A percentile compares a stretch with the other conserved stretches of the same genome.
Evolutionary conservation across 1,284 basidiomycete genomes (phyloP).

Genomic region (Afroboletus lepidellus): DNA sequence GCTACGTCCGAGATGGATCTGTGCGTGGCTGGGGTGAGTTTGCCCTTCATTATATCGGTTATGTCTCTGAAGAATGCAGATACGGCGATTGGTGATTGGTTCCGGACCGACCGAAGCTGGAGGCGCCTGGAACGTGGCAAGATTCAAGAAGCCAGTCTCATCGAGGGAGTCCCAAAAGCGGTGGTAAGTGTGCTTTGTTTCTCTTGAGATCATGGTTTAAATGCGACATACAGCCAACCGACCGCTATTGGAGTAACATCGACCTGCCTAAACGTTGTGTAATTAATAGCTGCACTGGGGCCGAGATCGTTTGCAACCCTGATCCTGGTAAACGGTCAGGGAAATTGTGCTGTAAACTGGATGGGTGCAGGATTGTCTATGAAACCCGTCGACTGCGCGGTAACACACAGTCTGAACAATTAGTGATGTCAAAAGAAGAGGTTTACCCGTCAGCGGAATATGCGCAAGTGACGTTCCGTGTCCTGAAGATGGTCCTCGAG

Average conservation of each 20-base stretch:
- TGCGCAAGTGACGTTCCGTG: neutral
- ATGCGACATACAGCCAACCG: neutral
- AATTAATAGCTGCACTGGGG: neutral
- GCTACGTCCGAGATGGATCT: neutral
- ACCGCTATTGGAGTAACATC: neutral
- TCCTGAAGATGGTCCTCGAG: neutral
- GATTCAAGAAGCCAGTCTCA: neutral
- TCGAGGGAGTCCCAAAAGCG: neutral
- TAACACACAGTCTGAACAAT: neutral
- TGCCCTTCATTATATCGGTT: neutral
- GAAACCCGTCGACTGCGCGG: neutral
- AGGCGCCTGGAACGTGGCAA: neutral
- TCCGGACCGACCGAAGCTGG: neutral
- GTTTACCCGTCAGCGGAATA: neutral
- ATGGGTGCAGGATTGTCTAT: neutral
- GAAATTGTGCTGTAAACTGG: constrained; percentile 2
- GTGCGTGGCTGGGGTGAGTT: neutral
- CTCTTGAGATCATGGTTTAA: neutral
- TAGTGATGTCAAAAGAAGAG: neutral
- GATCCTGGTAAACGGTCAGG: neutral
- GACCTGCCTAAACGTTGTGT: neutral
- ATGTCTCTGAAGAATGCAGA: neutral
- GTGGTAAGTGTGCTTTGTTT: neutral
- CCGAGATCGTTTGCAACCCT: neutral
- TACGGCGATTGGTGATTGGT: neutral